Base-by-base conservation (phyloP, 306 rosid species). In the Sophora flavescens region DNA sequence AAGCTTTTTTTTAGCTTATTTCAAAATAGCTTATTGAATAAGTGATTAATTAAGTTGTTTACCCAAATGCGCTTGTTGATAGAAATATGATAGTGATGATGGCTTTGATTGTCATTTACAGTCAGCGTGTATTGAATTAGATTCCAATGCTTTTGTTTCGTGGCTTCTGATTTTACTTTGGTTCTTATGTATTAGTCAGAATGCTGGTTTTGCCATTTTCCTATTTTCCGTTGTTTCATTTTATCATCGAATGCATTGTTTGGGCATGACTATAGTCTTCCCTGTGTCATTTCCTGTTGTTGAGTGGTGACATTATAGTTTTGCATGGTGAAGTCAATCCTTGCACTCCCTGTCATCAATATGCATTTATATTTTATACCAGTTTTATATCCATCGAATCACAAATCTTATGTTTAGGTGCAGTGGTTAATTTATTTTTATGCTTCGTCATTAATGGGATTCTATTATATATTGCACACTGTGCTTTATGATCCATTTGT, bases 141-240 rank as follows among this genome's bases (percentile, higher is more conserved):
- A 58, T 6, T 26, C 36, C 45, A 14, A 26, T 42, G 14, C 6
- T 47, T 36, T 39, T 28, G 18, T 41, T 52, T 15, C 3, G 0
- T 7, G 28, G 16, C 11, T 38, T 53, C 15, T n/a, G 39, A 28
- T 48, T 50, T 15, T 38, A 6, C 56, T 9, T 26, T 78, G 47
- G 8, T 61, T 47, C 17, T 64, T 22, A 16, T 48, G 17, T 38
- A 7, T 51, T 61, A n/a, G 39, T 78, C 38, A 47, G 76, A 33
- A 45, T 36, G 10, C 30, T 11, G 47, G 11, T 35, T 28, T 61
- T 60, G 33, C 26, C 8, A 14, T 32, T 59, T 48, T 22, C 12
- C 22, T 4, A 11, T 61, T 61, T 14, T 65, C 72, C 17, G 6
- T 8, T 45, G 38, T 38, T 54, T 56, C 12, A 39, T 48, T 45